Percentiles rank a stretch among this genome's conserved stretches.
Evolutionary conservation across 2,329 filamentous ascomycete species (phyloP).

Genomic region (Fusarium tricinctum): DNA sequence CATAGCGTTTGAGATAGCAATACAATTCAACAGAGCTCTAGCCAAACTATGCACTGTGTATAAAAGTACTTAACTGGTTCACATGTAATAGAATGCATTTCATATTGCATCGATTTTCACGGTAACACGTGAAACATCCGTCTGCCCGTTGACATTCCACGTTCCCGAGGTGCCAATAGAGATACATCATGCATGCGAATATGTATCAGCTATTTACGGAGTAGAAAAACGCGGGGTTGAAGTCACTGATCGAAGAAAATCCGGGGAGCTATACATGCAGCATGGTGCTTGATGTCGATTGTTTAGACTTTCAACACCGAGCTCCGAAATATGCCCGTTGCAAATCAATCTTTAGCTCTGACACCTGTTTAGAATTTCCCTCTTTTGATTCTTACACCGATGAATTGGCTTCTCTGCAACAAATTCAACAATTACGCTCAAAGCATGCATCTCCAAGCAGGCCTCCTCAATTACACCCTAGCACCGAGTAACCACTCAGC

Average conservation of each 20-base stretch:
- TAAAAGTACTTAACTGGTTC: too few relatives aligned
- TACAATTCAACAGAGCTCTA: too few relatives aligned
- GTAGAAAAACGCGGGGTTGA: conserved; percentile 27
- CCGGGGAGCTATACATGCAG: not conserved
- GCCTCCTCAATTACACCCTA: conserved; percentile 1
- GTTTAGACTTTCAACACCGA: conserved; percentile 16
- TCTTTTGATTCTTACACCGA: not conserved
- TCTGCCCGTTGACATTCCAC: conserved; percentile 4
- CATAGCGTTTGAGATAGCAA: too few relatives aligned
- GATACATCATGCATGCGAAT: not conserved
- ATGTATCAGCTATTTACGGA: not conserved
- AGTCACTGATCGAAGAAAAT: not conserved
- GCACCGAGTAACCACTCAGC: conserved; percentile 24
- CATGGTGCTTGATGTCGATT: not conserved
- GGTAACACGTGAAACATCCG: conserved; percentile 16
- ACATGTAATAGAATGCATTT: too few relatives aligned
- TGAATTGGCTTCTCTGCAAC: not conserved
- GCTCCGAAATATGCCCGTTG: conserved; percentile 29
- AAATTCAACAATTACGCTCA: not conserved
- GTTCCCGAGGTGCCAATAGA: not conserved
- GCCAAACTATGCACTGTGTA: too few relatives aligned
- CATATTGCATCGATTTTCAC: too few relatives aligned
- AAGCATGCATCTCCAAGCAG: conserved; percentile 7
- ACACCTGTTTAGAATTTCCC: not conserved
- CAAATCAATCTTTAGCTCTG: not conserved